These are phyloP conservation scores for Pelargonium exstipulatum DNA, from an alignment of 441 rosid genomes.

Conservation along the genomic window DNA sequence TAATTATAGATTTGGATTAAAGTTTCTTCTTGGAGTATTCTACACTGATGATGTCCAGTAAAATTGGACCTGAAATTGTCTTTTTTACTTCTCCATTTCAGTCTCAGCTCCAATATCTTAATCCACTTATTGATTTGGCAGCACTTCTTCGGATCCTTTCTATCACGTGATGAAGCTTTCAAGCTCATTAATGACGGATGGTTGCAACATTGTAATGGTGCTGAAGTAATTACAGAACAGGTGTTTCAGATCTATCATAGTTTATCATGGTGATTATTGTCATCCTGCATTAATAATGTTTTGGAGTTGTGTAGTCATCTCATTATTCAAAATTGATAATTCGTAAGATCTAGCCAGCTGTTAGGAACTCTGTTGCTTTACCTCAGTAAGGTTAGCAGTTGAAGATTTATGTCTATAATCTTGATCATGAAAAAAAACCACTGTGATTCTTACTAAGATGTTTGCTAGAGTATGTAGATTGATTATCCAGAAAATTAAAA, in stretches of 20 bases:
- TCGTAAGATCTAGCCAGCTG: too few species aligned
- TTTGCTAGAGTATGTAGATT: too few species aligned
- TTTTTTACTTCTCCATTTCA: conserved; percentile 15
- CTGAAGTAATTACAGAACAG: conserved; percentile 43
- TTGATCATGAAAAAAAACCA: too few species aligned
- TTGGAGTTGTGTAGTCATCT: too few species aligned
- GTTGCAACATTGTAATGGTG: conserved; percentile 47
- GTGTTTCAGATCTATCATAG: conserved; percentile 21
- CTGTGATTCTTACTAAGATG: too few species aligned
- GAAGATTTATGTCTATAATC: too few species aligned
- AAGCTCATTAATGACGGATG: conserved; percentile 81
- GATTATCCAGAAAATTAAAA: not conserved
- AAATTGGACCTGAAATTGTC: not conserved
- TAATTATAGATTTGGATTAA: conserved; percentile 25
- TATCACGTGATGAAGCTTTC: conserved; percentile 95
- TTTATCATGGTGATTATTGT: not conserved
- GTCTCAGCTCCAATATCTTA: conserved; percentile 22
- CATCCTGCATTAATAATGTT: not conserved
- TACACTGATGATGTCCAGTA: conserved; percentile 1
- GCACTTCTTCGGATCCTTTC: conserved; percentile 94
- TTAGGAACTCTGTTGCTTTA: too few species aligned
- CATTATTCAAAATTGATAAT: too few species aligned
- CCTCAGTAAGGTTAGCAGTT: too few species aligned
- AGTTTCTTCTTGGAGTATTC: conserved; percentile 13
- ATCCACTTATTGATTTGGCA: conserved; percentile 32